A percentile compares a stretch with the other conserved stretches of the same genome.
Conservation (phyloP, 208 protist genomes). For the Trypanosoma melophagium region DNA sequence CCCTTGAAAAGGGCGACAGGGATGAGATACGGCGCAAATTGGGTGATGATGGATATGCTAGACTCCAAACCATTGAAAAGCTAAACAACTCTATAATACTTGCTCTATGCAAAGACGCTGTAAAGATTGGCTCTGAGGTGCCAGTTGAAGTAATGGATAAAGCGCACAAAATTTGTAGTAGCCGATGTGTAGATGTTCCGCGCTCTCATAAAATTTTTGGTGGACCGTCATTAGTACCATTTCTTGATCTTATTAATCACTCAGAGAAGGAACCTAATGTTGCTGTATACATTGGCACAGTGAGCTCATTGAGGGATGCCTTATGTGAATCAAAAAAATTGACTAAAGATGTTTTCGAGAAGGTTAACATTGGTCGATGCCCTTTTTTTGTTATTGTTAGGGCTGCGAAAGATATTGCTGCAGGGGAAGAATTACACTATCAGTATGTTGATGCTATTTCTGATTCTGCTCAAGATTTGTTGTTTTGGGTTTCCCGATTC, state of each 20-base stretch:
- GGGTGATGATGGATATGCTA: slow-evolving; percentile 16
- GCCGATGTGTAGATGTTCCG: slow-evolving; percentile 71
- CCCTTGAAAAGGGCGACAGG: slow-evolving; percentile 17
- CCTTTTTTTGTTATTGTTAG: slow-evolving; percentile 59
- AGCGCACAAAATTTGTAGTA: slow-evolving; percentile 60
- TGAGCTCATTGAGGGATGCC: slow-evolving; percentile 7
- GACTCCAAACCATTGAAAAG: slow-evolving; percentile 33
- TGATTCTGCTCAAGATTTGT: slow-evolving; percentile 16
- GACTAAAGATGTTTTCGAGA: slow-evolving; percentile 13
- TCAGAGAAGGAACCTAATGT: slow-evolving; percentile 45
- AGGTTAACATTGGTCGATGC: slow-evolving; percentile 9
- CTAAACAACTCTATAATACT: slow-evolving; percentile 33
- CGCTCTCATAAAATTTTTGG: slow-evolving; percentile 59
- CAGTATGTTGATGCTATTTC: slow-evolving; percentile 46
- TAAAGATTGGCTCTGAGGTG: slow-evolving; percentile 26
- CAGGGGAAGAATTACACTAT: slow-evolving; percentile 59
- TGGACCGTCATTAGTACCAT: slow-evolving; percentile 70
- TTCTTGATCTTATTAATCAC: slow-evolving; percentile 83
- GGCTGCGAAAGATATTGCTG: slow-evolving; percentile 32
- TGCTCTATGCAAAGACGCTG: slow-evolving; percentile 16
- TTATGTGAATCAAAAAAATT: slow-evolving; percentile 22
- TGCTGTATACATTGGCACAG: slow-evolving; percentile 34
- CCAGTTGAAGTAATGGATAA: slow-evolving; percentile 30
- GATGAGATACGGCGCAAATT: slow-evolving; percentile 19
- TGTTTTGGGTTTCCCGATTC: slow-evolving; percentile 78